Percentiles rank a stretch among this genome's conserved stretches.
Conservation (phyloP, 768 basidiomycete species). For the Termitomyces sp. region DNA sequence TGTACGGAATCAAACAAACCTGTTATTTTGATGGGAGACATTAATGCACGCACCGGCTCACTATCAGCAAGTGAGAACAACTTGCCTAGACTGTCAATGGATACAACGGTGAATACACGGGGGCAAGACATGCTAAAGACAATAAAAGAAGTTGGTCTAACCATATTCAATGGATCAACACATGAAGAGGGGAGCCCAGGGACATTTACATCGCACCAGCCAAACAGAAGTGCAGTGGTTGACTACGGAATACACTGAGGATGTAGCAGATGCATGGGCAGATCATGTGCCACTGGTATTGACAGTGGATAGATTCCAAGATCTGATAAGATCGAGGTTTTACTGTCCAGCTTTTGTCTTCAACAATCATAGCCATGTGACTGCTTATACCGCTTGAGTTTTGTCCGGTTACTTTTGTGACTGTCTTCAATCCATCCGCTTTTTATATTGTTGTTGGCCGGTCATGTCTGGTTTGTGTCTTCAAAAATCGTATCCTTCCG, state of each 20-base stretch:
- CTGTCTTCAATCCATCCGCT: too few relatives aligned
- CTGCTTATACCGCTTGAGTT: too few relatives aligned
- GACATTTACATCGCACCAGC: neutral
- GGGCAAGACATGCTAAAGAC: neutral
- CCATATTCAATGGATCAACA: neutral
- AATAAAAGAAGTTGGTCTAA: neutral
- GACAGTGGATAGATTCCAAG: too few relatives aligned
- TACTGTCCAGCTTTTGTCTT: too few relatives aligned
- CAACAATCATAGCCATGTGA: too few relatives aligned
- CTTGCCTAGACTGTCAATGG: neutral
- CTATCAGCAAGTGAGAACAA: neutral
- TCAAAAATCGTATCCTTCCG: too few relatives aligned
- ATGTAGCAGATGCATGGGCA: too few relatives aligned
- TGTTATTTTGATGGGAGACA: neutral
- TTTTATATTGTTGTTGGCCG: too few relatives aligned
- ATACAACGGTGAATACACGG: neutral
- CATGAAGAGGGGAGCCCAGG: neutral
- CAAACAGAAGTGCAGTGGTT: neutral
- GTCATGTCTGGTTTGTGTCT: too few relatives aligned
- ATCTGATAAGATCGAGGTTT: too few relatives aligned
- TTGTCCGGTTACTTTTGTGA: too few relatives aligned
- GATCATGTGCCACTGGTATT: too few relatives aligned
- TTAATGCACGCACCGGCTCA: conserved; percentile 1
- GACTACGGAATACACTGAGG: conserved; percentile 4
- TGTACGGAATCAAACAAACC: neutral